Evolutionary conservation across 768 basidiomycete species (phyloP).

Genomic region (Rickenella mellea): DNA sequence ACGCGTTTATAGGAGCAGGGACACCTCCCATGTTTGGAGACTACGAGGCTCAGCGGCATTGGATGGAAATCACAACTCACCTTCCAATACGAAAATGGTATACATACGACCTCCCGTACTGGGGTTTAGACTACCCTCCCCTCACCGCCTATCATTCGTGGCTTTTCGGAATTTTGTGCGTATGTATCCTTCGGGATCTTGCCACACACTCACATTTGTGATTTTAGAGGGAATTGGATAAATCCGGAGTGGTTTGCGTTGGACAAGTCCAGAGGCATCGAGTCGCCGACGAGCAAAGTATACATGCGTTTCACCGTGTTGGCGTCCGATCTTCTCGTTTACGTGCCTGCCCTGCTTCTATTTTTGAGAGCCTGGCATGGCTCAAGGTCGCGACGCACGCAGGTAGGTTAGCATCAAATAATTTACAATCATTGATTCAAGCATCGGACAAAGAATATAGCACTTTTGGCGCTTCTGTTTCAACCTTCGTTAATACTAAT

Average conservation of each 20-base stretch:
- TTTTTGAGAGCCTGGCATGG: constrained; percentile 62
- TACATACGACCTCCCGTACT: constrained; percentile 78
- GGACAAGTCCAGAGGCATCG: constrained; percentile 61
- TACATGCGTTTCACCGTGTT: constrained; percentile 81
- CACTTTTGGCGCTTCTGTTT: constrained; percentile 62
- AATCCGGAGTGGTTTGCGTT: constrained; percentile 63
- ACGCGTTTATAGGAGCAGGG: constrained; percentile 38
- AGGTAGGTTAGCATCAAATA: constrained; percentile 36
- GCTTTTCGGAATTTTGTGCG: constrained; percentile 70
- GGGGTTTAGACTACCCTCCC: constrained; percentile 95
- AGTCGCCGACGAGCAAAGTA: constrained; percentile 52
- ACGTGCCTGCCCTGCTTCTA: constrained; percentile 61
- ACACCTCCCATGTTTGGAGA: constrained; percentile 85
- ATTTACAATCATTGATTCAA: constrained; percentile 1
- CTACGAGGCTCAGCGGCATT: constrained; percentile 90
- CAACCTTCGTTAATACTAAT: constrained; percentile 80
- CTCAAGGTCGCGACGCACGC: constrained; percentile 64
- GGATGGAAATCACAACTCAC: constrained; percentile 87
- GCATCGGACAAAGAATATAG: constrained; percentile 40
- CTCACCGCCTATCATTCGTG: constrained; percentile 86
- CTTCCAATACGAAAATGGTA: constrained; percentile 78
- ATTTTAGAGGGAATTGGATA: constrained; percentile 36
- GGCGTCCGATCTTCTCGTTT: constrained; percentile 56
- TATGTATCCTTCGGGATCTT: constrained; percentile 8
- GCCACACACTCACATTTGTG: constrained; percentile 6